Percentiles rank a stretch among this genome's conserved stretches.
phyloP scores from a whole-genome alignment of 1,284 basidiomycete genomes.

The Trametes sp. region DNA sequence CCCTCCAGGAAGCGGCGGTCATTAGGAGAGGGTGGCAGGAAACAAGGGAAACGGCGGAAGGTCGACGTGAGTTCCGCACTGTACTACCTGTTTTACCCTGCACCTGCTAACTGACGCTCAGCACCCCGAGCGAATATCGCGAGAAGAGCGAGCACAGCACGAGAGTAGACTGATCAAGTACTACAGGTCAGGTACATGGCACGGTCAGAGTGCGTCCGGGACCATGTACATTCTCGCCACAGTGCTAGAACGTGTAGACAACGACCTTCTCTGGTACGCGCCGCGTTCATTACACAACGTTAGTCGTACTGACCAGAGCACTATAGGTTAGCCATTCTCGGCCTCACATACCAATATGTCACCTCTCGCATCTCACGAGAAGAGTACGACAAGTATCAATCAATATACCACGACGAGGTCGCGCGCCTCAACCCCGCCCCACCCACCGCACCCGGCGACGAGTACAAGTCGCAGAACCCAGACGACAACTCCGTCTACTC shows the following conservation, averaged over 20 bases:
- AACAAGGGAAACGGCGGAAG: conserved; percentile 58
- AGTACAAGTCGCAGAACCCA: conserved; percentile 63
- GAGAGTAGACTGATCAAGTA: conserved; percentile 78
- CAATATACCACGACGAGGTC: conserved; percentile 88
- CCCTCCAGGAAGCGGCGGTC: conserved; percentile 66
- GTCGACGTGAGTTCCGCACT: conserved; percentile 49
- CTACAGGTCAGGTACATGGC: conserved; percentile 86
- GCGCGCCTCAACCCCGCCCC: conserved; percentile 81
- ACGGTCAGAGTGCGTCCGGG: conserved; percentile 90
- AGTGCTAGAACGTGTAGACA: conserved; percentile 88
- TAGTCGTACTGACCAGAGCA: no score
- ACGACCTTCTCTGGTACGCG: conserved; percentile 88
- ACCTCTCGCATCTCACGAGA: conserved; percentile 88
- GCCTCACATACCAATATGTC: conserved; percentile 92
- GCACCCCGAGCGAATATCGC: conserved; percentile 60
- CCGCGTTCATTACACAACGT: background rate
- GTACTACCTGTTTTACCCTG: background rate
- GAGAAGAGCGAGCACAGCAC: conserved; percentile 73
- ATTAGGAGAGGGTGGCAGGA: conserved; percentile 49
- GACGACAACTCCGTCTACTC: conserved; percentile 86
- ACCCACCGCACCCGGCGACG: conserved; percentile 45
- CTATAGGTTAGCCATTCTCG: conserved; percentile 92
- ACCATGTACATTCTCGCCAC: conserved; percentile 93
- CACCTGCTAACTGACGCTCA: conserved; percentile 23
- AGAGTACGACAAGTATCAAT: conserved; percentile 84